These are phyloP conservation scores for Purpureocillium lavendulum DNA, from an alignment of 2,329 filamentous ascomycete genomes.

Conservation along the genomic window DNA sequence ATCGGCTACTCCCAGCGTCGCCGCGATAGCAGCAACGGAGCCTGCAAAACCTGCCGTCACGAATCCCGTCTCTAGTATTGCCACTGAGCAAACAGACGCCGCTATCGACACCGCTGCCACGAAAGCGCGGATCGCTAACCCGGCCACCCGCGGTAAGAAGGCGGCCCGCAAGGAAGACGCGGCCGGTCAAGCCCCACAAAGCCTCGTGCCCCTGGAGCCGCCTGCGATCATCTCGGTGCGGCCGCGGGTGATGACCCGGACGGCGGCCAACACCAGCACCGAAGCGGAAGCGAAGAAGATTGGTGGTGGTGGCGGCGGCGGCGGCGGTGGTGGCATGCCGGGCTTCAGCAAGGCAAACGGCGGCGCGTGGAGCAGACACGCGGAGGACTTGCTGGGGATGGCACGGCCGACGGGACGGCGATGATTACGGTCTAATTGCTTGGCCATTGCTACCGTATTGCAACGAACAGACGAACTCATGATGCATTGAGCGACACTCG, in stretches of 20 bases:
- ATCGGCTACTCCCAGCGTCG: too few relatives aligned
- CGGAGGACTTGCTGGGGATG: slow-evolving; percentile 56
- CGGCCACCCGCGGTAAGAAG: slow-evolving; percentile 44
- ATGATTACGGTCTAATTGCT: too few relatives aligned
- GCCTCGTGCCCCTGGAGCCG: slow-evolving; percentile 27
- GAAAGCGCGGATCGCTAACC: slow-evolving; percentile 28
- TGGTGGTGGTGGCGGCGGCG: too few relatives aligned
- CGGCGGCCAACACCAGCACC: neutral
- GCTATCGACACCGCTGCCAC: neutral
- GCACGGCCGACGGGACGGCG: slow-evolving; percentile 35
- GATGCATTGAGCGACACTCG: neutral
- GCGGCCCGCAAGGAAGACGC: slow-evolving; percentile 43
- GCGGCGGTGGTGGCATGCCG: slow-evolving; percentile 23
- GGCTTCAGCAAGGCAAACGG: slow-evolving; percentile 42
- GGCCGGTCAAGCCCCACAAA: slow-evolving; percentile 37
- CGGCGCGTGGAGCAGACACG: slow-evolving; percentile 63
- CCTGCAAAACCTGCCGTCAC: too few relatives aligned
- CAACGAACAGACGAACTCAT: too few relatives aligned
- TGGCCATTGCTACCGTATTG: too few relatives aligned
- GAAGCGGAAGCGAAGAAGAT: slow-evolving; percentile 1
- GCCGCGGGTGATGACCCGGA: slow-evolving; percentile 1
- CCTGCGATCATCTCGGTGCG: slow-evolving; percentile 6
- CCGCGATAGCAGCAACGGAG: too few relatives aligned
- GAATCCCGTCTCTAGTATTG: neutral
- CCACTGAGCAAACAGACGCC: neutral